phyloP scores from a whole-genome alignment of 768 basidiomycete species.

The Tylopilus vinaceipallidus region DNA sequence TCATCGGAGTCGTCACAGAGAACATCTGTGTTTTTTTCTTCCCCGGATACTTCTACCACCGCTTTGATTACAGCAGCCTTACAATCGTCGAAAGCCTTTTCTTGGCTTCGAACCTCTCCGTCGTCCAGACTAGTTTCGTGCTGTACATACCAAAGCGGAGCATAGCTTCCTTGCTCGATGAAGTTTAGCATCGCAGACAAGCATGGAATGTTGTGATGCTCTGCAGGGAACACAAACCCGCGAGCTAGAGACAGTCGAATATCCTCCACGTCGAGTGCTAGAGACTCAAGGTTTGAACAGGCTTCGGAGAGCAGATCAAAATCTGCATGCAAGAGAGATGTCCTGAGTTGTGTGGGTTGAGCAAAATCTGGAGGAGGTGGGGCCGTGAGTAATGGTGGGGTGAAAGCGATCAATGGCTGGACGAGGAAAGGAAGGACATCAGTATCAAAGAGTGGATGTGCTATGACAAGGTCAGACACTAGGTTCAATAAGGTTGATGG shows the following conservation, averaged over 20 bases:
- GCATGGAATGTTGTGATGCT: conserved; percentile 56
- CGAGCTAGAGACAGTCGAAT: conserved; percentile 71
- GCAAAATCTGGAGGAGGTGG: conserved; percentile 39
- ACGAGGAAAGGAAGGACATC: conserved; percentile 65
- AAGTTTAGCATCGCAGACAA: conserved; percentile 67
- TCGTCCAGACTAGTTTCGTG: conserved; percentile 32
- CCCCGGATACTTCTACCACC: conserved; percentile 82
- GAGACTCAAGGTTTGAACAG: conserved; percentile 73
- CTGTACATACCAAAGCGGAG: conserved; percentile 57
- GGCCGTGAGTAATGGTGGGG: conserved; percentile 47
- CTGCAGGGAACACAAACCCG: conserved; percentile 55
- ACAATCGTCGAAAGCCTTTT: conserved; percentile 75
- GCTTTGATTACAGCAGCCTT: conserved; percentile 86
- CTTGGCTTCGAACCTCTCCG: conserved; percentile 54
- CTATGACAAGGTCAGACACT: conserved; percentile 30
- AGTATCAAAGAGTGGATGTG: conserved; percentile 55
- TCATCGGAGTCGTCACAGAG: conserved; percentile 69
- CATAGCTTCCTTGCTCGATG: conserved; percentile 69
- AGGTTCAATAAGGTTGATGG: neutral
- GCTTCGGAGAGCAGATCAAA: conserved; percentile 72
- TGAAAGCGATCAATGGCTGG: conserved; percentile 55
- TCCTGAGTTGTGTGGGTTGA: conserved; percentile 39
- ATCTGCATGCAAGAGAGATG: conserved; percentile 57
- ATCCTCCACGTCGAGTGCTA: conserved; percentile 76
- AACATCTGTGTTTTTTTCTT: conserved; percentile 73